Evolutionary conservation across 148 eudicot species (phyloP).

Genomic region (Cornus controversa): DNA sequence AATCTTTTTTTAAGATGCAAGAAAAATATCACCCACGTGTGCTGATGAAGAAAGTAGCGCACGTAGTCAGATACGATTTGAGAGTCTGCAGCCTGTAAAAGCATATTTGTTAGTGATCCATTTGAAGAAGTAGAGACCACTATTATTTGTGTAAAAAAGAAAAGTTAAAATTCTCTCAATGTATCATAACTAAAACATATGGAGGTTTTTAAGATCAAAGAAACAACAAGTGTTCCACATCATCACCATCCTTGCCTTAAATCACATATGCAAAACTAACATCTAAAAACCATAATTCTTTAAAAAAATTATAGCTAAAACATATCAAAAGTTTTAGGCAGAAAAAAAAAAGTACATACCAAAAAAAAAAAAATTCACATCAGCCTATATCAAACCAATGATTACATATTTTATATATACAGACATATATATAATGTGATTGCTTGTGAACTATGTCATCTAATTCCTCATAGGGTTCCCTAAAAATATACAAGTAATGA

Average conservation of each 20-base stretch:
- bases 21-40: slow-evolving; percentile 61
- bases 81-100: slow-evolving; percentile 92
- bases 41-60: slow-evolving; percentile 94
- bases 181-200: neutral
- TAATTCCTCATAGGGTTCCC: neutral
- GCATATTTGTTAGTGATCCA: neutral
- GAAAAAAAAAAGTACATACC: too few relatives aligned
- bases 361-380: too few relatives aligned
- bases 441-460: neutral
- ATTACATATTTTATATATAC: too few relatives aligned
- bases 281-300: too few relatives aligned
- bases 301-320: too few relatives aligned
- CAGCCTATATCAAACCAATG: too few relatives aligned
- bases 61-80: slow-evolving; percentile 94
- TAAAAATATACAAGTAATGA: too few relatives aligned
- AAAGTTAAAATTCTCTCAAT: neutral
- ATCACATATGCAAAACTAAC: neutral
- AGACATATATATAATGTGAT: too few relatives aligned
- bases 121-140: neutral
- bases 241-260: too few relatives aligned
- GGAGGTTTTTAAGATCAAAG: neutral
- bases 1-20: neutral
- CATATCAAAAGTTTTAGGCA: neutral
- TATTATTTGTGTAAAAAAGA: neutral
- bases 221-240: too few relatives aligned